phyloP scores from a whole-genome alignment of 768 basidiomycete species.

The Mycena albidolilacea region DNA sequence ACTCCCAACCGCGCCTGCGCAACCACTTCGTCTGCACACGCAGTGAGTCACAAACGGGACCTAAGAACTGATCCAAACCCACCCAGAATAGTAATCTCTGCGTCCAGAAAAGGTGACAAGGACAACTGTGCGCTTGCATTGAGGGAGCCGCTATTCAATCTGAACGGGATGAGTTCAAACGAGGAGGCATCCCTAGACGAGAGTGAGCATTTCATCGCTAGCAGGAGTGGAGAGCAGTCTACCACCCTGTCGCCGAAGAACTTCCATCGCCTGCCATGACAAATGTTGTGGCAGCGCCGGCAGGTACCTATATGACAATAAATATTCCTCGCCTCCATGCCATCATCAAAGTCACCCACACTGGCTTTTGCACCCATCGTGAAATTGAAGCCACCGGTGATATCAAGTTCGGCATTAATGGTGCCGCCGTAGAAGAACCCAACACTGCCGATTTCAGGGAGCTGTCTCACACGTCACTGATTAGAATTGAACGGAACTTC shows the following conservation, averaged over 20 bases:
- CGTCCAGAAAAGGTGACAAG: conserved; percentile 24
- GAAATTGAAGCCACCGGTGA: too few species aligned
- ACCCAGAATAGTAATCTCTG: conserved; percentile 9
- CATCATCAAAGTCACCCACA: too few species aligned
- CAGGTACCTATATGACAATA: conserved; percentile 25
- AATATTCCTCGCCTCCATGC: too few species aligned
- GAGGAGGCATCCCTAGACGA: neutral
- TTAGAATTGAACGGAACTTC: too few species aligned
- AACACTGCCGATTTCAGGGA: too few species aligned
- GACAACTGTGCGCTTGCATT: conserved; percentile 18
- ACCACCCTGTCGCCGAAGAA: conserved; percentile 24
- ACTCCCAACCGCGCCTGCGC: neutral
- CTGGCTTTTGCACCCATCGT: too few species aligned
- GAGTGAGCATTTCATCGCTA: neutral
- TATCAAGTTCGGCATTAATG: too few species aligned
- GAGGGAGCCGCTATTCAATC: conserved; percentile 26
- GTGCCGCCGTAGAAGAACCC: too few species aligned
- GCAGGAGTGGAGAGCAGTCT: neutral
- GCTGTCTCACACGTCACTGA: too few species aligned
- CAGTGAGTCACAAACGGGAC: neutral
- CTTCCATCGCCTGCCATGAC: conserved; percentile 19
- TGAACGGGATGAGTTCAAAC: conserved; percentile 21
- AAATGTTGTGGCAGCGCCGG: conserved; percentile 9
- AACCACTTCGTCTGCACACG: neutral
- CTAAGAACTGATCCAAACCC: neutral